A percentile compares a stretch with the other conserved stretches of the same genome.
phyloP scores from a whole-genome alignment of 371 early-diverging fungal species.

The Apophysomyces variabilis region DNA sequence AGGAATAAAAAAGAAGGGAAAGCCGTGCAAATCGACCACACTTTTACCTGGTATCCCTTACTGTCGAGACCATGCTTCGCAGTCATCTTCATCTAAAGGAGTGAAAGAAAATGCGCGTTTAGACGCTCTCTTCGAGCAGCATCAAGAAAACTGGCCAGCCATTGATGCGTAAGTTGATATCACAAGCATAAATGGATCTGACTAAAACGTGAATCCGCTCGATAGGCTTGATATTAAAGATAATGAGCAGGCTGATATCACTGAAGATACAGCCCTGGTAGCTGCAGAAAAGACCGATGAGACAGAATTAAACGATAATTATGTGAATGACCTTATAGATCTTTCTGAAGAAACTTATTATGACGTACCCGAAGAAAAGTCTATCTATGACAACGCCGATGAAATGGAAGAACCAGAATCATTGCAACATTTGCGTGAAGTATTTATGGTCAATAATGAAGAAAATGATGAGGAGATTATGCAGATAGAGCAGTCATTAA shows the following conservation, averaged over 20 bases:
- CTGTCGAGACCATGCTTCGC: background rate
- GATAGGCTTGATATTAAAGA: background rate
- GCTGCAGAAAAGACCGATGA: background rate
- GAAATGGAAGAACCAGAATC: background rate
- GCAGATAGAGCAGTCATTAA: background rate
- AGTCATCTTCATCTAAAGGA: background rate
- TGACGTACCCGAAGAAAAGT: background rate
- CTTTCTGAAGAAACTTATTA: background rate
- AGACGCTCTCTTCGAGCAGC: background rate
- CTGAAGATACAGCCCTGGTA: background rate
- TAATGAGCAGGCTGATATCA: background rate
- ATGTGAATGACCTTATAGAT: background rate
- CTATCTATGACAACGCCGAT: background rate
- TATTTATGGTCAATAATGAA: background rate
- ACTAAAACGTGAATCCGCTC: background rate
- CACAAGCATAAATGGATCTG: background rate
- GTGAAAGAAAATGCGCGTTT: background rate
- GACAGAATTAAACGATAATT: background rate
- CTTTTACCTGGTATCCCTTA: background rate
- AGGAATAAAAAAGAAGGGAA: background rate
- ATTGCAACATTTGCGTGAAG: background rate
- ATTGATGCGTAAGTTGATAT: background rate
- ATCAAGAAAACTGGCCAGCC: background rate
- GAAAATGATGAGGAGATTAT: background rate
- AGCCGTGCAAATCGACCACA: background rate